A percentile compares a stretch with the other conserved stretches of the same genome.
Conservation (phyloP, 768 basidiomycete species). For the Hericium coralloides region DNA sequence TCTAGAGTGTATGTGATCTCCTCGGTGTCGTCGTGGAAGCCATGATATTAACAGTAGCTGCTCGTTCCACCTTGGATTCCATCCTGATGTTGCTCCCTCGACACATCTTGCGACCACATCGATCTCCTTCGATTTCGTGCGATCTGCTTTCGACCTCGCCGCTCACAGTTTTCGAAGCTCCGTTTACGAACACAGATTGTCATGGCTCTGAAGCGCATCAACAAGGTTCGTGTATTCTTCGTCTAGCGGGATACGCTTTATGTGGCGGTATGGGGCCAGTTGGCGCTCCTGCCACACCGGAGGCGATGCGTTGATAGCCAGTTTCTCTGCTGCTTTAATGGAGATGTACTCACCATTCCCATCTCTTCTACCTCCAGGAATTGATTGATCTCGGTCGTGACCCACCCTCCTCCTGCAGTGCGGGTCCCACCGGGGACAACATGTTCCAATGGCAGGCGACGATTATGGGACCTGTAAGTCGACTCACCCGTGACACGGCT, state of each 20-base stretch:
- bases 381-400: conserved; percentile 98
- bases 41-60: too few species aligned
- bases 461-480: conserved; percentile 97
- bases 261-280: neutral
- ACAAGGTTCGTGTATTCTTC: conserved; percentile 61
- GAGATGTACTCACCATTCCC: neutral
- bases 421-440: conserved; percentile 95
- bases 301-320: neutral
- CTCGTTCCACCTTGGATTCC: neutral
- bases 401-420: conserved; percentile 98
- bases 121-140: conserved; percentile 25
- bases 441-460: conserved; percentile 99
- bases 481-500: neutral
- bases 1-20: conserved; percentile 15
- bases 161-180: conserved; percentile 2
- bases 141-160: conserved; percentile 28
- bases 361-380: conserved; percentile 50
- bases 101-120: neutral
- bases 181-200: conserved; percentile 5
- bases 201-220: conserved; percentile 99
- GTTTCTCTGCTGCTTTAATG: neutral
- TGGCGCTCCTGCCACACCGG: neutral
- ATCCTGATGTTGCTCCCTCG: neutral
- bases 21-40: neutral
- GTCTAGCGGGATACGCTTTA: neutral